Conservation (phyloP, 2,329 filamentous ascomycete species). For the Zymoseptoria pseudotritici region DNA sequence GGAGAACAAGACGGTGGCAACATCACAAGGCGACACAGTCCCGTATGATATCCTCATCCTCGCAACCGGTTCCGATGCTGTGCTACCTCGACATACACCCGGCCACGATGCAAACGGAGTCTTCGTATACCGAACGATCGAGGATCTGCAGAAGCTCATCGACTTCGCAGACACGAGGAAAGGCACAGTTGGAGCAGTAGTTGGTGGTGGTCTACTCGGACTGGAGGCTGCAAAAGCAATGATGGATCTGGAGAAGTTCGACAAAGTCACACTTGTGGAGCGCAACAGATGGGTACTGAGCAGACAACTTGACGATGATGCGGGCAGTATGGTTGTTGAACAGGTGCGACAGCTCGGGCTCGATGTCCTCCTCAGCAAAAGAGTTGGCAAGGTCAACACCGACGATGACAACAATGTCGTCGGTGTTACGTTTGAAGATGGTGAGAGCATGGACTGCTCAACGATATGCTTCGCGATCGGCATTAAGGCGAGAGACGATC, state of each 20-base stretch:
- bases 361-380: constrained; percentile 69
- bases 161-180: constrained; percentile 60
- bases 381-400: constrained; percentile 64
- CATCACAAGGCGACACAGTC: constrained; percentile 61
- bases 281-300: constrained; percentile 76
- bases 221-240: constrained; percentile 88
- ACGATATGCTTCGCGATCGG: constrained; percentile 89
- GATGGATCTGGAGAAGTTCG: constrained; percentile 72
- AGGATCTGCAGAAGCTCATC: constrained; percentile 72
- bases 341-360: constrained; percentile 72
- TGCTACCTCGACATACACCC: constrained; percentile 64
- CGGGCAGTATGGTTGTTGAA: constrained; percentile 72
- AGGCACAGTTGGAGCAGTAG: constrained; percentile 64
- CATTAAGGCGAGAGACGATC: constrained; percentile 70
- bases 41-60: constrained; percentile 75
- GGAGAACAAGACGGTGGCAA: constrained; percentile 58
- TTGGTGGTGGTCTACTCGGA: constrained; percentile 77
- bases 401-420: constrained; percentile 60
- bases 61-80: constrained; percentile 77
- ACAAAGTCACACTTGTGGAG: constrained; percentile 71
- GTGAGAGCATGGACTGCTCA: constrained; percentile 66
- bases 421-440: constrained; percentile 74
- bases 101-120: constrained; percentile 74
- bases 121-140: constrained; percentile 83
- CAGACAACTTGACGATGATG: constrained; percentile 73